Evolutionary conservation across 179 eudicot species (phyloP).

Genomic region (Nepenthes alata): DNA sequence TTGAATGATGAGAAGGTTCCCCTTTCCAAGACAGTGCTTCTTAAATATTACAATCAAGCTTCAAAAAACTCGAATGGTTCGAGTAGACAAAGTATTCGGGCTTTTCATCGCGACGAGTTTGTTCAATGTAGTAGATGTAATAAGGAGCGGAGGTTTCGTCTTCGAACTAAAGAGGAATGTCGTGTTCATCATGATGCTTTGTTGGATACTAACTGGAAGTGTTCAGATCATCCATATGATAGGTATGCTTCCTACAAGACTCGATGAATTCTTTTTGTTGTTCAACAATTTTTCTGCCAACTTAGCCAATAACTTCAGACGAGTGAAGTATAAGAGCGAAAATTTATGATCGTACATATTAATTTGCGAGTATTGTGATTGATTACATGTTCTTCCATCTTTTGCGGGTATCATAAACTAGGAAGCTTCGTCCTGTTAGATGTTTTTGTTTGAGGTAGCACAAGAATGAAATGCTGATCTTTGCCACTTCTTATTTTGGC

Average conservation of each 20-base stretch:
- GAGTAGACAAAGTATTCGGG: slow-evolving; percentile 19
- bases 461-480: too few species aligned
- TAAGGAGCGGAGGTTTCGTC: slow-evolving; percentile 51
- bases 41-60: slow-evolving; percentile 40
- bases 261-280: background rate
- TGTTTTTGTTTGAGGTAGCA: too few species aligned
- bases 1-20: slow-evolving; percentile 50
- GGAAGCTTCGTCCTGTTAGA: too few species aligned
- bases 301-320: too few species aligned
- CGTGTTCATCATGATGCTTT: slow-evolving; percentile 48
- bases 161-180: slow-evolving; percentile 46
- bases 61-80: slow-evolving; percentile 27
- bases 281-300: background rate
- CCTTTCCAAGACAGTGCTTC: slow-evolving; percentile 43
- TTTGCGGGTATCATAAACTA: too few species aligned
- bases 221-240: slow-evolving; percentile 49
- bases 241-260: slow-evolving; percentile 21
- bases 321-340: too few species aligned
- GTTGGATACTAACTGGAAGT: slow-evolving; percentile 37
- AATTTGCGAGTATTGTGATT: too few species aligned
- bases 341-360: too few species aligned
- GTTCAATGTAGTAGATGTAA: slow-evolving; percentile 38
- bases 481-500: too few species aligned
- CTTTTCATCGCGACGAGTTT: slow-evolving; percentile 65
- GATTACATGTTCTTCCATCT: too few species aligned